Evolutionary conservation across 1,284 basidiomycete species (phyloP), one percentile per base, ranked within the genome.

Genomic region (Veloboletus limbatus): DNA sequence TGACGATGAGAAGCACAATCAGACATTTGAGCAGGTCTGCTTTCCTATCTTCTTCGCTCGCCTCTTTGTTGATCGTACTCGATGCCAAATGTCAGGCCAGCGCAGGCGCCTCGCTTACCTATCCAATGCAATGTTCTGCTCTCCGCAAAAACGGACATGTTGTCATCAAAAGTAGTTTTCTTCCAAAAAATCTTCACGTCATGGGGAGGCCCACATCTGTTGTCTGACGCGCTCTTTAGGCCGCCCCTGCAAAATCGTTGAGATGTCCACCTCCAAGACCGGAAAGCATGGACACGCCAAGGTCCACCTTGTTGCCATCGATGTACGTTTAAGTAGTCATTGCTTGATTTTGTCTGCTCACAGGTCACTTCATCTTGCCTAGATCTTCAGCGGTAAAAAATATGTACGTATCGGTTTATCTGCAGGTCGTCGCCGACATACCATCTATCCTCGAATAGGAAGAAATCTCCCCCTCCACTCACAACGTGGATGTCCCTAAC

Each of bases 261-360:
- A 94, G 66, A 99, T 99, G 96, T 97, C 95, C 56, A 99, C 97
- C 76, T 99, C 96, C 69, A 99, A 99, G 84, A 97, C 93, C 45
- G 94, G 93, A 58, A 94, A 94, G 85, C 96, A 98, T 81, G 96
- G 96, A 67, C 97, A 99, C 80, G 96, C 97, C 73, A 99, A 99
- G 78, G 96, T 98, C 69, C 93, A 99, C 77, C 82, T 99, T 60
- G 84, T 98, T 65, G 97, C 86, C 69, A 89, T 89, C 69, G 97
- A 99, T 77, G 95, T 95, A 67, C 62, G 90, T 79, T 36, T 40
- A 40, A 22, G 33, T 47, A 40, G 42, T 27, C 40, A 32, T 44
- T 33, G 47, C 49, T 45, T 56, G 33, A 35, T 43, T 22, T 35
- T n/a, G n/a, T 13, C 2, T 26, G 27, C n/a, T 16, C 45, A n/a